Base-by-base conservation (phyloP, 768 basidiomycete species). In the Podaxis sp. region DNA sequence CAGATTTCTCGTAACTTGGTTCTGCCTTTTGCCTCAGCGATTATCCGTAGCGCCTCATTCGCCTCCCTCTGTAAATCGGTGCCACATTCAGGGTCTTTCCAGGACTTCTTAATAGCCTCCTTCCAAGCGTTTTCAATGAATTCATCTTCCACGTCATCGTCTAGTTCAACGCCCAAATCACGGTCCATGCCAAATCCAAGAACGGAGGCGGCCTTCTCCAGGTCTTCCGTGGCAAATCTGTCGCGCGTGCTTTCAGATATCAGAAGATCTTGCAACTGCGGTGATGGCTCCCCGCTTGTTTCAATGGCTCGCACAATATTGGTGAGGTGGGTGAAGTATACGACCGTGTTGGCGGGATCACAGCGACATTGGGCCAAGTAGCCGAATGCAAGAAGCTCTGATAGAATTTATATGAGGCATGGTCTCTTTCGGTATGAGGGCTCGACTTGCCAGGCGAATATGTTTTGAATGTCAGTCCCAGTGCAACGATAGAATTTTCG, bases 351-450 rank as follows among this genome's bases (percentile, higher is more conserved):
- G 2, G 73, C 76, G 33, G 91, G 90, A 68, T 93, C 86, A 72
- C 93, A 94, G 63, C 91, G 88, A 69, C 86, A 89, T 72, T 94
- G 91, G 0, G 90, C 87, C 59, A 87, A 74, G 68, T 94, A 94
- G 0, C 87, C 91, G 70, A 91, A 93, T n/a, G 77, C 77, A 57
- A 94, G 79, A 12, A 91, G 76, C 24, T 89, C 92, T 94, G 66
- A 33, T 53, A n/a, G 12, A 49, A 27, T 33, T 27, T 15, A 41
- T 29, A 46, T 52, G 51, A 63, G 64, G 38, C 55, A 53, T 52
- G 49, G 24, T 13, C 37, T 13, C 22, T 43, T 9, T 36, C 22
- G 38, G 41, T 22, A 63, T n/a, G 40, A 52, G 9, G 22, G 33
- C 25, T n/a, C 17, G 55, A 69, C 79, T 57, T 66, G 91, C 91